Percentiles rank a stretch among this genome's conserved stretches.
These are phyloP conservation scores for Lathyrus oleraceus DNA, from an alignment of 306 rosid genomes.

Conservation along the genomic window DNA sequence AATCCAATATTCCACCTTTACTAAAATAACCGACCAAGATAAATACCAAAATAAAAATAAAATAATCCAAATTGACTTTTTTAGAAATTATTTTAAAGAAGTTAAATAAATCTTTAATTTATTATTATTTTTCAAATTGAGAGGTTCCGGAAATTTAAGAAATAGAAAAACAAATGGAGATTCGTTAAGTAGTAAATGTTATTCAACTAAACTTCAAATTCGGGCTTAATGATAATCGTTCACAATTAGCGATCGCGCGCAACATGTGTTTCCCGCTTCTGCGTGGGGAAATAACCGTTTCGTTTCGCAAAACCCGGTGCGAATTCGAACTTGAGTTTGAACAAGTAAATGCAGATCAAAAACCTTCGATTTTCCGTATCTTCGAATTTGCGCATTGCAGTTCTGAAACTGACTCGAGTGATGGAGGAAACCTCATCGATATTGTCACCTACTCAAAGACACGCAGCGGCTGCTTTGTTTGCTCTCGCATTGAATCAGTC, in stretches of 20 bases:
- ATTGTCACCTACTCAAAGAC: conserved; percentile 43
- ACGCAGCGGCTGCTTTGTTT: conserved; percentile 56
- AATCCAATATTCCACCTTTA: no score
- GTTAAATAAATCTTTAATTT: no score
- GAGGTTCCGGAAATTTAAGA: no score
- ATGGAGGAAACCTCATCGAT: conserved; percentile 49
- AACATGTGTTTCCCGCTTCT: conserved; percentile 34
- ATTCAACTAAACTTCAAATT: neutral
- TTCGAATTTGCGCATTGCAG: neutral
- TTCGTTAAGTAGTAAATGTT: no score
- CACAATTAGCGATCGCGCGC: conserved; percentile 4
- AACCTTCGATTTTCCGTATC: neutral
- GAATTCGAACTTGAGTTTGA: conserved; percentile 39
- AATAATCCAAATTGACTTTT: no score
- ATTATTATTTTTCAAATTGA: no score
- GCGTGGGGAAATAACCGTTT: conserved; percentile 34
- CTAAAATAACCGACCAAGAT: no score
- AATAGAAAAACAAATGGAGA: no score
- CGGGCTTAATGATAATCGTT: neutral
- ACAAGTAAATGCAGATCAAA: conserved; percentile 4
- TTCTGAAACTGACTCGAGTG: neutral
- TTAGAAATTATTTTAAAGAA: no score
- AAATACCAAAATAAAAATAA: no score
- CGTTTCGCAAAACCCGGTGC: conserved; percentile 34
- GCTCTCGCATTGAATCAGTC: conserved; percentile 57